Base-by-base conservation (phyloP, 2,329 filamentous ascomycete genomes). In the Thielaviopsis euricoi region DNA sequence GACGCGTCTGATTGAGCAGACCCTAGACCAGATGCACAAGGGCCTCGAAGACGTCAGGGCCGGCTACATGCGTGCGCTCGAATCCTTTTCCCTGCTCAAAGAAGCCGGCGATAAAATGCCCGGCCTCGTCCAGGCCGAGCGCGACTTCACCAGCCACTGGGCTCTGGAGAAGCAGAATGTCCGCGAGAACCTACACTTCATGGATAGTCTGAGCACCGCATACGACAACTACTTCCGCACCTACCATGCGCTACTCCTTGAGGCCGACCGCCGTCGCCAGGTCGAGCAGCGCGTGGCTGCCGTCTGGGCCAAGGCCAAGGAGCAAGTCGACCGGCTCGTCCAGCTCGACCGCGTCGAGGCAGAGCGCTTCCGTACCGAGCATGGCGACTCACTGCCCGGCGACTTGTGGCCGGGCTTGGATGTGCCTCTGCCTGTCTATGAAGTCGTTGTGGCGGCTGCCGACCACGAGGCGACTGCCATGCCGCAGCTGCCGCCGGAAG, bases 151-250 rank as follows among this genome's bases (percentile, higher is more conserved):
- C 40, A 71, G 75, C 22, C 71, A 79, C 1, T 96, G 91, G 89
- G 78, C 80, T 26, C 81, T 85, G 60, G 88, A 95, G 63, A 83
- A 84, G 62, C 77, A 80, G 3, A 77, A 76, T 19, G 86, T 97
- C 23, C 75, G 77, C 40, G 75, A 72, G 17, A 86, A 83, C 64
- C 79, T 95, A 48, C 73, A 77, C 10, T 88, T 95, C 65, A 85
- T 97, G 69, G 82, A 85, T 55, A 80, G 81, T 22, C 79, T 96
- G 64, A 78, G 82, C 12, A 75, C 80, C n/a, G 88, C 96, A 64
- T 97, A 96, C 69, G 86, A 91, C 61, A 83, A 85, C 19, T 98
- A 97, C 65, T 77, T 87, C 21, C 79, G 82, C 56, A 88, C 89
- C 0, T 97, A 98, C 66, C 86, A 89, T 63, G 83, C 85, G 21